These are phyloP conservation scores for Yamadazyma sp. DNA, from an alignment of 1,139 yeast species.

Conservation along the genomic window DNA sequence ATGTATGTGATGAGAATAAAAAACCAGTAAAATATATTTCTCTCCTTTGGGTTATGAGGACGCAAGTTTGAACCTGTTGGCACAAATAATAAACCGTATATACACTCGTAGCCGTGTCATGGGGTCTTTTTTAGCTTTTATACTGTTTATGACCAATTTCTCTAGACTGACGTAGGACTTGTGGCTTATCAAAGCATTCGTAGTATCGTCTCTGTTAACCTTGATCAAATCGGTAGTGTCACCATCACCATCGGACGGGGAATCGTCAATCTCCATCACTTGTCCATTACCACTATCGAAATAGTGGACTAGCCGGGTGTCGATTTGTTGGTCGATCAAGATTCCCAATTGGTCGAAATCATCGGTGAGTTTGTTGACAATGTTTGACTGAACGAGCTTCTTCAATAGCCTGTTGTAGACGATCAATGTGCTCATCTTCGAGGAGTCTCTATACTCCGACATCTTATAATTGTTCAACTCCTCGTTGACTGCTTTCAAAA, in stretches of 20 bases:
- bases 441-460: slow-evolving; percentile 2
- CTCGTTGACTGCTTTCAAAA: slow-evolving; percentile 5
- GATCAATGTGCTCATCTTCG: slow-evolving; percentile 4
- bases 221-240: slow-evolving; percentile 8
- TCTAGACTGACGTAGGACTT: slow-evolving; percentile 7
- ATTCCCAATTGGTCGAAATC: slow-evolving; percentile 11
- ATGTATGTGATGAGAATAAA: background rate
- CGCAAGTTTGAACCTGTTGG: slow-evolving; percentile 8
- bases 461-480: slow-evolving; percentile 6
- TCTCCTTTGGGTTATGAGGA: background rate
- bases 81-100: slow-evolving; percentile 11
- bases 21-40: too few relatives aligned
- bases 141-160: slow-evolving; percentile 6
- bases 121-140: slow-evolving; percentile 6
- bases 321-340: slow-evolving; percentile 6
- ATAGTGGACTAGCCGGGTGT: slow-evolving; percentile 1
- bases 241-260: slow-evolving; percentile 4
- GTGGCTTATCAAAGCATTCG: slow-evolving; percentile 6
- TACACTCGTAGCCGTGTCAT: slow-evolving; percentile 8
- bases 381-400: slow-evolving; percentile 7
- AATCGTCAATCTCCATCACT: background rate
- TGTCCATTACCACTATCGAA: background rate
- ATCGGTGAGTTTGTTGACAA: slow-evolving; percentile 11
- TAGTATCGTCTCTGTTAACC: slow-evolving; percentile 8
- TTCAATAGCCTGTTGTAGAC: slow-evolving; percentile 6